These are phyloP conservation scores for Pisolithus orientalis DNA, from an alignment of 768 basidiomycete species.

Conservation along the genomic window DNA sequence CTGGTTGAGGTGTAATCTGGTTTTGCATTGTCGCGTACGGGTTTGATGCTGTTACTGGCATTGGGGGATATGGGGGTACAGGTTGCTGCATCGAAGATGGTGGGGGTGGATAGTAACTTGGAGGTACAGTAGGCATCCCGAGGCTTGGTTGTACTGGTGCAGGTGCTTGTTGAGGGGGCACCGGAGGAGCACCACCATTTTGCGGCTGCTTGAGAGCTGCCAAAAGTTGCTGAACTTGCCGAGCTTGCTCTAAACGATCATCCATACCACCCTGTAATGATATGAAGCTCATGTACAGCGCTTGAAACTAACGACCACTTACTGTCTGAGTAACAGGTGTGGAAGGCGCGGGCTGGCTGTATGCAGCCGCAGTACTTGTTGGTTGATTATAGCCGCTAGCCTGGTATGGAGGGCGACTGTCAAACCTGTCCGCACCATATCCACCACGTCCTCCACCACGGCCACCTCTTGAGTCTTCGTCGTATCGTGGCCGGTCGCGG, in stretches of 20 bases:
- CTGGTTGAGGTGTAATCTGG: slow-evolving; percentile 25
- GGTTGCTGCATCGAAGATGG: slow-evolving; percentile 27
- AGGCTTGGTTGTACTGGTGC: slow-evolving; percentile 31
- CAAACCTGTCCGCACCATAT: slow-evolving; percentile 40
- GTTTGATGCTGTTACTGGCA: slow-evolving; percentile 14
- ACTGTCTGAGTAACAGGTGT: slow-evolving; percentile 22
- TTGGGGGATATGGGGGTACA: slow-evolving; percentile 14
- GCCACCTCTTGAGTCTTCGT: slow-evolving; percentile 31
- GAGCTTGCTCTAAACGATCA: slow-evolving; percentile 83
- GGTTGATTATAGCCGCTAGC: slow-evolving; percentile 21
- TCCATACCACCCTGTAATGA: slow-evolving; percentile 43
- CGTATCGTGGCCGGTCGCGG: slow-evolving; percentile 16
- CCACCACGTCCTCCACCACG: slow-evolving; percentile 35
- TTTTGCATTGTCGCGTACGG: slow-evolving; percentile 27
- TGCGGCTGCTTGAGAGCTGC: slow-evolving; percentile 76
- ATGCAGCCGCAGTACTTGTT: slow-evolving; percentile 16
- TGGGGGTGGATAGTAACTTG: slow-evolving; percentile 40
- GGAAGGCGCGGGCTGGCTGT: slow-evolving; percentile 18
- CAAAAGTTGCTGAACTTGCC: slow-evolving; percentile 77
- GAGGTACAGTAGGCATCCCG: slow-evolving; percentile 30
- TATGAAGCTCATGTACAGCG: background rate
- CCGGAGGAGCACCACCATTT: slow-evolving; percentile 19
- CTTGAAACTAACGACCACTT: slow-evolving; percentile 8
- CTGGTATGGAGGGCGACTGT: slow-evolving; percentile 32
- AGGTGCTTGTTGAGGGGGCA: slow-evolving; percentile 23